A percentile compares a stretch with the other conserved stretches of the same genome.
Conservation (phyloP, 1,284 basidiomycete species). For the Caloboletus firmus region DNA sequence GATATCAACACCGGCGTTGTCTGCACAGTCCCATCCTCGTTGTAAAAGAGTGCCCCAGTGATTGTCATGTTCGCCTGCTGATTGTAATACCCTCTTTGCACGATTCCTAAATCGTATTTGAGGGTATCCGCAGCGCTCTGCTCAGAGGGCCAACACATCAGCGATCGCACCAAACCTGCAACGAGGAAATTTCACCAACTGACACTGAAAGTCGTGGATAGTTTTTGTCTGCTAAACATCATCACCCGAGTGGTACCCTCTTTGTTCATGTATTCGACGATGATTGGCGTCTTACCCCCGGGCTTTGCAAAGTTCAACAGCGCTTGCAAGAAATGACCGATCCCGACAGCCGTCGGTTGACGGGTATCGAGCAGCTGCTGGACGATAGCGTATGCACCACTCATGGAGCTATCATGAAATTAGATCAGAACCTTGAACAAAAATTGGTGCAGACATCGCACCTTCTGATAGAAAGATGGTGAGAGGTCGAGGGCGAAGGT, state of each 20-base stretch:
- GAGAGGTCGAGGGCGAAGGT: background rate
- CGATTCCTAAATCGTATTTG: background rate
- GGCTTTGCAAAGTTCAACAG: constrained; percentile 4
- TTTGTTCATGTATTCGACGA: constrained; percentile 6
- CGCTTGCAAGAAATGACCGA: constrained; percentile 9
- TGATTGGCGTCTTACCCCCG: background rate
- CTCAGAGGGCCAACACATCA: background rate
- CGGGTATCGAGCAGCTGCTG: constrained; percentile 4
- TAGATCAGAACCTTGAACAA: background rate
- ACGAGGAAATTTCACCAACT: background rate
- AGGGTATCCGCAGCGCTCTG: constrained; percentile 1
- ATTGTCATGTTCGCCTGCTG: background rate
- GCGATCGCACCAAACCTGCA: background rate
- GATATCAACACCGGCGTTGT: constrained; percentile 1
- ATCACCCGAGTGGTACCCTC: constrained; percentile 7
- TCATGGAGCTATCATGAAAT: constrained; percentile 4
- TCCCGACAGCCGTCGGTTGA: constrained; percentile 6
- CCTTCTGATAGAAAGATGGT: background rate
- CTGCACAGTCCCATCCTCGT: constrained; percentile 9
- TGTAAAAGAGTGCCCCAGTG: constrained; percentile 9
- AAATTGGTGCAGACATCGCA: background rate
- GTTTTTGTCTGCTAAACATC: constrained; percentile 12
- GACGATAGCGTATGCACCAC: constrained; percentile 5
- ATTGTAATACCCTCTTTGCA: background rate
- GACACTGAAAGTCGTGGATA: background rate